These are phyloP conservation scores for Pichiaceae sp. DNA, from an alignment of 1,139 yeast genomes.

Conservation along the genomic window DNA sequence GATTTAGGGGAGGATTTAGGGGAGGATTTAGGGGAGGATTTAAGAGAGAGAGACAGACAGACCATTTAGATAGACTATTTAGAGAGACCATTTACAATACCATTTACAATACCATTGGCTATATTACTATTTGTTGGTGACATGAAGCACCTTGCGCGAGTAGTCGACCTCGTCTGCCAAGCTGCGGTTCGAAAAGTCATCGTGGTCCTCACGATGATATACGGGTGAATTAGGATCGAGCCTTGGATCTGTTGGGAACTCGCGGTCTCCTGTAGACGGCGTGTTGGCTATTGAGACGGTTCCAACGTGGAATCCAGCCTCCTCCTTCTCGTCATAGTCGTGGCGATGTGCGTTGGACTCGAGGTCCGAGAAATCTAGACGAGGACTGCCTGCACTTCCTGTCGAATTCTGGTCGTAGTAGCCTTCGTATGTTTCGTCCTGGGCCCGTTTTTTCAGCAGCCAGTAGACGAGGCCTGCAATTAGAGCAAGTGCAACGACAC, in stretches of 20 bases:
- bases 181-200: slow-evolving; percentile 33
- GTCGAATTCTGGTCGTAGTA: not conserved
- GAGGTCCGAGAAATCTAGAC: slow-evolving; percentile 3
- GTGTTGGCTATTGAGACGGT: slow-evolving; percentile 2
- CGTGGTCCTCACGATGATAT: slow-evolving; percentile 26
- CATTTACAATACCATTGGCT: no score
- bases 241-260: slow-evolving; percentile 26
- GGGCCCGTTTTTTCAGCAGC: not conserved
- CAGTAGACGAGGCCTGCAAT: slow-evolving; percentile 14
- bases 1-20: no score
- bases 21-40: no score
- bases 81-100: no score
- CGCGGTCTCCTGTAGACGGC: not conserved
- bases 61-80: no score
- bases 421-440: slow-evolving; percentile 3
- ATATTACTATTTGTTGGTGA: slow-evolving; percentile 35
- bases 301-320: not conserved
- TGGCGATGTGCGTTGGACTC: slow-evolving; percentile 3
- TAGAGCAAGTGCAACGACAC: slow-evolving; percentile 34
- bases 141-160: slow-evolving; percentile 36
- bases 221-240: slow-evolving; percentile 33
- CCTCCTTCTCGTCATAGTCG: slow-evolving; percentile 2
- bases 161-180: slow-evolving; percentile 42
- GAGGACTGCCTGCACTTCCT: not conserved
- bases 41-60: no score